Evolutionary conservation across 1,284 basidiomycete species (phyloP).

Genomic region (Trametes pubescens): DNA sequence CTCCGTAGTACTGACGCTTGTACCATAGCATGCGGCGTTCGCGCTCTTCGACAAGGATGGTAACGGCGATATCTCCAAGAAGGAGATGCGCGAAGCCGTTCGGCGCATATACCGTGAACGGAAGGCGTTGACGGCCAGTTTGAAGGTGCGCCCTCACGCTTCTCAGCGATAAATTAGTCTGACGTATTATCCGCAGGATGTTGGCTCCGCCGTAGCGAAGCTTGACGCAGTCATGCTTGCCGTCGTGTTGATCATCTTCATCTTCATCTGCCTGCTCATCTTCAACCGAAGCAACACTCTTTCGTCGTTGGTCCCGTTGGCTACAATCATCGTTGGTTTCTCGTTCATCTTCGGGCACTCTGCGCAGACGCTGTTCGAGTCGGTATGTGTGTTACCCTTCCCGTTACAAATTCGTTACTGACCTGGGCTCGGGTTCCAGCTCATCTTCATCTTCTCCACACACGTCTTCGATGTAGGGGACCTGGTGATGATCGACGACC

Average conservation of each 20-base stretch:
- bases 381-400: slow-evolving; percentile 51
- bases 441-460: slow-evolving; percentile 87
- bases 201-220: slow-evolving; percentile 76
- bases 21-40: slow-evolving; percentile 74
- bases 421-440: slow-evolving; percentile 43
- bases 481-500: slow-evolving; percentile 80
- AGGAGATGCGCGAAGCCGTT: slow-evolving; percentile 87
- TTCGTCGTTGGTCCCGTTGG: slow-evolving; percentile 82
- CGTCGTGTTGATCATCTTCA: slow-evolving; percentile 65
- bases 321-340: slow-evolving; percentile 82
- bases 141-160: slow-evolving; percentile 60
- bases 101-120: slow-evolving; percentile 85
- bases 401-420: too few relatives aligned
- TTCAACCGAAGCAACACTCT: slow-evolving; percentile 78
- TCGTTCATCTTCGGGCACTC: slow-evolving; percentile 87
- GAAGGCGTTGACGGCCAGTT: slow-evolving; percentile 73
- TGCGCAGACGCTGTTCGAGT: slow-evolving; percentile 84
- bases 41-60: slow-evolving; percentile 83
- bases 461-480: slow-evolving; percentile 85
- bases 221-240: slow-evolving; percentile 77
- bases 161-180: not conserved
- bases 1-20: not conserved
- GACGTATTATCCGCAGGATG: slow-evolving; percentile 50
- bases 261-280: slow-evolving; percentile 82
- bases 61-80: slow-evolving; percentile 83